Evolutionary conservation across 345 rosid genomes (phyloP).

Genomic region (Lepidium aucheri): DNA sequence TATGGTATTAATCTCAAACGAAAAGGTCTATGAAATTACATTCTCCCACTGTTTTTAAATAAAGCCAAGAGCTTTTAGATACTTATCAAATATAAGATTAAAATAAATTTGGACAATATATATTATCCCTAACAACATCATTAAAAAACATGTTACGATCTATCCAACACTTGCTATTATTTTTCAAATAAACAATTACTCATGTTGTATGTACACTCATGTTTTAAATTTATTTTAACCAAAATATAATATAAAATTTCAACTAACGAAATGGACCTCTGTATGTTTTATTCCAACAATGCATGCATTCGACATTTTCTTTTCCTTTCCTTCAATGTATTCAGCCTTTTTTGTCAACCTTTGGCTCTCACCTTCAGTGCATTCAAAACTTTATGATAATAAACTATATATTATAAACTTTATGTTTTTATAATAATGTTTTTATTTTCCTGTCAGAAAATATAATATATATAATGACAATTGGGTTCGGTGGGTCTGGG

Average conservation of each 20-base stretch:
- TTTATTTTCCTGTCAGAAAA: background rate
- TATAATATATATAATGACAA: background rate
- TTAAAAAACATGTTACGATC: constrained; percentile 8
- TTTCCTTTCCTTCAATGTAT: constrained; percentile 10
- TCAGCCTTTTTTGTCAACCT: constrained; percentile 1
- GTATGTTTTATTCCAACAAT: background rate
- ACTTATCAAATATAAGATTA: background rate
- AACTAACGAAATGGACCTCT: background rate
- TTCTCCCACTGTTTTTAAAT: background rate
- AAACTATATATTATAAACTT: background rate
- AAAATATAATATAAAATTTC: background rate
- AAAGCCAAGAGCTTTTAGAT: background rate
- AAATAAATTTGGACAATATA: constrained; percentile 9
- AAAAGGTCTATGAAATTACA: background rate
- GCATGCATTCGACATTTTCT: background rate
- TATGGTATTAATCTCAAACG: no score
- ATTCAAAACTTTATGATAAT: constrained; percentile 10
- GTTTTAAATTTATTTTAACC: background rate
- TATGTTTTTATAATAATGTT: constrained; percentile 3
- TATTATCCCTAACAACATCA: constrained; percentile 11
- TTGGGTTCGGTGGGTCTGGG: constrained; percentile 17
- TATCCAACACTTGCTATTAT: constrained; percentile 9
- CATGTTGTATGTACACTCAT: constrained; percentile 2
- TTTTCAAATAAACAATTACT: background rate
- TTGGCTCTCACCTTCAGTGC: constrained; percentile 4